phyloP scores from a whole-genome alignment of 352 stramenopile genomes.

The Globisporangium echinulatum region DNA sequence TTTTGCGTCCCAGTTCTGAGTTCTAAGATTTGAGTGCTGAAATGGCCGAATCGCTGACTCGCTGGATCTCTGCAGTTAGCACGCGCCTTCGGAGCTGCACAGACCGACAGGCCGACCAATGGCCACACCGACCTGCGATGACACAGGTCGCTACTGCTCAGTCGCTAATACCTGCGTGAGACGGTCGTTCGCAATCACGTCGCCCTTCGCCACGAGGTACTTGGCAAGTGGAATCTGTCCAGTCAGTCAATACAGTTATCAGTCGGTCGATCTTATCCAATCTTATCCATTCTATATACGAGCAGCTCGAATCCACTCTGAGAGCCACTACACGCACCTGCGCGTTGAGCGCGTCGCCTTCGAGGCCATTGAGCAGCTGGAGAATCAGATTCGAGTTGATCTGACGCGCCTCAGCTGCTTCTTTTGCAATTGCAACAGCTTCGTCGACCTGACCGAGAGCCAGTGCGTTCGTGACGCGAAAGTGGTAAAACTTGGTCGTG shows the following conservation, averaged over 20 bases:
- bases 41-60: too few species aligned
- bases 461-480: conserved; percentile 66
- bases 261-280: not conserved
- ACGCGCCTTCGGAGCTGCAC: too few species aligned
- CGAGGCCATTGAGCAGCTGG: conserved; percentile 50
- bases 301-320: not conserved
- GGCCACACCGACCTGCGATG: too few species aligned
- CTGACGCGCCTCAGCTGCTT: conserved; percentile 51
- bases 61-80: too few species aligned
- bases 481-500: conserved; percentile 71
- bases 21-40: too few species aligned
- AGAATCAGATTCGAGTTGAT: conserved; percentile 82
- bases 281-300: conserved; percentile 5
- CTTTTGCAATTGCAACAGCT: conserved; percentile 56
- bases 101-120: too few species aligned
- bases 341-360: conserved; percentile 53
- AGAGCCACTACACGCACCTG: conserved; percentile 21
- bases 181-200: conserved; percentile 59
- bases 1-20: too few species aligned
- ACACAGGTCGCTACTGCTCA: conserved; percentile 17
- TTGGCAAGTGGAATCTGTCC: conserved; percentile 59
- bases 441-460: conserved; percentile 46
- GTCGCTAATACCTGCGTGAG: conserved; percentile 46
- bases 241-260: not conserved
- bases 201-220: conserved; percentile 76